These are phyloP conservation scores for Darksidea phi DNA, from an alignment of 495 filamentous ascomycete species.

Conservation along the genomic window DNA sequence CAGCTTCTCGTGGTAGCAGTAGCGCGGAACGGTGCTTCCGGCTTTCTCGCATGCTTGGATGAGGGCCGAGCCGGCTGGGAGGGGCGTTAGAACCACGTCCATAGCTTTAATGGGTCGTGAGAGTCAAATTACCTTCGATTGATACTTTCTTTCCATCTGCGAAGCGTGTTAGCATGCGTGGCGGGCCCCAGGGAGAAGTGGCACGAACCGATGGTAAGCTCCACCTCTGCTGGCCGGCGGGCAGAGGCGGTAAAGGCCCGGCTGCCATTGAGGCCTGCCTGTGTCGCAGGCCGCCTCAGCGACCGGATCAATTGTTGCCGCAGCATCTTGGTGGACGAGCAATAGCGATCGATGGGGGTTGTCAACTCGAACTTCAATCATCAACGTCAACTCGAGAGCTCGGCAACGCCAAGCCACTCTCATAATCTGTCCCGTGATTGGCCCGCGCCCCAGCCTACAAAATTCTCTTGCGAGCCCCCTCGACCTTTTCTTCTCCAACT, in stretches of 20 bases:
- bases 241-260: constrained; percentile 74
- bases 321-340: constrained; percentile 68
- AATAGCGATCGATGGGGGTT: constrained; percentile 34
- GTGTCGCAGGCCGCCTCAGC: constrained; percentile 74
- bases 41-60: constrained; percentile 99
- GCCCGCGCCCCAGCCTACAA: constrained; percentile 31
- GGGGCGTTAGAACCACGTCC: constrained; percentile 30
- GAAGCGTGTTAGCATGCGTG: constrained; percentile 39
- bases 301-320: constrained; percentile 83
- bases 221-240: constrained; percentile 78
- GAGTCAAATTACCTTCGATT: constrained; percentile 70
- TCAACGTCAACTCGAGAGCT: constrained; percentile 12
- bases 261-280: constrained; percentile 58
- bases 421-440: constrained; percentile 35
- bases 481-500: constrained; percentile 46
- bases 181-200: constrained; percentile 20
- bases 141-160: constrained; percentile 95
- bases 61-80: constrained; percentile 77
- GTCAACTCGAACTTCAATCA: constrained; percentile 35
- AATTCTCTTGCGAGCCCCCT: constrained; percentile 33
- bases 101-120: constrained; percentile 40
- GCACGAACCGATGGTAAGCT: constrained; percentile 84
- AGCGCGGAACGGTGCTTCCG: constrained; percentile 88
- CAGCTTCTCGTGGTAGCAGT: constrained; percentile 99
- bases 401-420: neutral